Base-by-base conservation (phyloP, 2,329 filamentous ascomycete species). In the Alternaria arborescens region DNA sequence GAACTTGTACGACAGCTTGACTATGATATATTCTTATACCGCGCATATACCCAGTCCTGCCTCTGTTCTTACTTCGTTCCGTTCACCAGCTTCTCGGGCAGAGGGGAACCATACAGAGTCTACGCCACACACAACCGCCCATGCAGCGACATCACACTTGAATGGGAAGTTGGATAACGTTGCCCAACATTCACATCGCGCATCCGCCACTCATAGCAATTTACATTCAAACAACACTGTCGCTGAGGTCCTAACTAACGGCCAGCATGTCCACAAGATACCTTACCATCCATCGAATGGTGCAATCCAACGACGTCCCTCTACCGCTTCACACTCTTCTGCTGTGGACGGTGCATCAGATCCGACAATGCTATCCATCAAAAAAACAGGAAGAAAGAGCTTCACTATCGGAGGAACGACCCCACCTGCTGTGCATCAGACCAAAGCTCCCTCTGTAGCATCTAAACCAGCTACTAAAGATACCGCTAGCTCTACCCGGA, bases 1-100 rank as follows among this genome's bases (percentile, higher is more conserved):
- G 66, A 85, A 84, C 60, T 72, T 87, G 1, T 86, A 85, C 64
- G 77, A 79, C 63, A 78, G 73, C 41, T 62, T 71, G 16, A 64
- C 71, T n/a, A 58, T 78, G 56, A 76, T 78, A 52, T 74, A 70
- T 58, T 73, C 71, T 4, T 78, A 72, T 60, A 77, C 73, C 14
- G 75, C 71, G 52, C 70, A 72, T 20, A 68, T 77, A 41, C 71
- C 75, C 24, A 72, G 41, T 52, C 56, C 75, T 26, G 20, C 59
- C 8, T 66, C 66, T 42, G 50, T 75, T n/a, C 65, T 75, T 56
- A 54, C 65, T 34, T 56, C 66, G n/a, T 62, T 77, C 6, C 67
- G 67, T 42, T 7, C 6, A 32, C 32, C 22, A 10, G 20, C 41
- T 32, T 38, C 28, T 8, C 41, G 18, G 11, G 18, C 16, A 46